These are phyloP conservation scores for Prototheca stagnorum DNA, from an alignment of 163 green algal genomes.

Conservation along the genomic window DNA sequence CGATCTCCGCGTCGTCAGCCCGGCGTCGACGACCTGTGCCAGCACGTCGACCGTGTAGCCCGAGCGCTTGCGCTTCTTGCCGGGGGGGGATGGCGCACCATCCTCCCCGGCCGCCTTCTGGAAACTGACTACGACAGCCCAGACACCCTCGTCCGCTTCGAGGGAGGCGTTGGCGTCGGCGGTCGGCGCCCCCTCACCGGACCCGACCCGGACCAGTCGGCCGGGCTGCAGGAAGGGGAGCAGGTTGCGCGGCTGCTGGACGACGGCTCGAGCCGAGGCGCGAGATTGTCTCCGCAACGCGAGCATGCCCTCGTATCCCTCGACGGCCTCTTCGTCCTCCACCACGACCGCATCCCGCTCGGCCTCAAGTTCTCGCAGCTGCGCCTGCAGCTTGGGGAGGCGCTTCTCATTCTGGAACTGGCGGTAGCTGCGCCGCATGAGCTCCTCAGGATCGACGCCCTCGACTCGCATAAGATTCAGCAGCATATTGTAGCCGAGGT, in stretches of 20 bases:
- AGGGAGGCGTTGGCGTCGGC: background rate
- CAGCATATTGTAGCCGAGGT: slow-evolving; percentile 77
- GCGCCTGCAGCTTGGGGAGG: slow-evolving; percentile 31
- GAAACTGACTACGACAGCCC: slow-evolving; percentile 59
- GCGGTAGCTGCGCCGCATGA: slow-evolving; percentile 26
- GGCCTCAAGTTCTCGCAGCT: slow-evolving; percentile 5
- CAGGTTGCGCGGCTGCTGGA: slow-evolving; percentile 19
- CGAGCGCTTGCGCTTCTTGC: background rate
- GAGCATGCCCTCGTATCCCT: slow-evolving; percentile 17
- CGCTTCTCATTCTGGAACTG: slow-evolving; percentile 49
- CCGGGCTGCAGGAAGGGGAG: slow-evolving; percentile 71
- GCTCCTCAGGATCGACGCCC: slow-evolving; percentile 28
- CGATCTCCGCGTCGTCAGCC: too few species aligned
- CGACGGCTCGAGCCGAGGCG: slow-evolving; percentile 13
- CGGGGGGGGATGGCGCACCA: slow-evolving; percentile 1
- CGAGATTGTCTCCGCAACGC: slow-evolving; percentile 23
- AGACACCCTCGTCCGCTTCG: slow-evolving; percentile 8
- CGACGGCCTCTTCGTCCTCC: slow-evolving; percentile 21
- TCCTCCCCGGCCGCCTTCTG: slow-evolving; percentile 2
- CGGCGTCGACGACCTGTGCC: slow-evolving; percentile 7
- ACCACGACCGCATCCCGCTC: slow-evolving; percentile 21
- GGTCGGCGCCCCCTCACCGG: background rate
- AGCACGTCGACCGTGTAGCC: slow-evolving; percentile 17
- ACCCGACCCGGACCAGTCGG: slow-evolving; percentile 25
- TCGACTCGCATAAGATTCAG: slow-evolving; percentile 58